Base-by-base conservation (phyloP, 73 alveolate species). In the Paramecium biaurelia region DNA sequence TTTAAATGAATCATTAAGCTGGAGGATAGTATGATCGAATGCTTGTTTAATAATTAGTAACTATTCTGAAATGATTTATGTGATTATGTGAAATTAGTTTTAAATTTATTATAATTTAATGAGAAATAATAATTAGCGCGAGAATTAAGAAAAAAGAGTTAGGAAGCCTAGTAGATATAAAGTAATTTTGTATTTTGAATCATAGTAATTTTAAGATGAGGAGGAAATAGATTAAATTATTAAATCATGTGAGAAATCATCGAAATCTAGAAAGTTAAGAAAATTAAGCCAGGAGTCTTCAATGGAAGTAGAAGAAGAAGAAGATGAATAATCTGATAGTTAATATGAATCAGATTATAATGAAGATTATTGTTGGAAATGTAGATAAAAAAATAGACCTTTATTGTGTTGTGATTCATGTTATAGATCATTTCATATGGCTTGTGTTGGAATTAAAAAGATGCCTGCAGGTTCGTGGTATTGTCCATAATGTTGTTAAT, bases 391-490 rank as follows among this genome's bases (percentile, higher is more conserved):
- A 20, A 82, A 57, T 15, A 95, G 97, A 30, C 92, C 89, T 28
- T 43, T 94, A 11, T 26, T 94, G 37, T 85, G 94, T 56, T 94
- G 97, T 49, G 97, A 94, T 45, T 35, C 74, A 6, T 94, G 97
- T 34, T 94, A 95, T 23, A 92, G 92, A 58, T 89, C 92, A 12
- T 94, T 92, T 82, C 97, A 94, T 85, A 30, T 94, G 41, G 92
- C 87, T 8, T 94, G 97, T 74, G 89, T 76, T 38, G 94, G 94
- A 26, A 35, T 92, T 18, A 92, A 87, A 26, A 85, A 70, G 49
- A 49, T 86, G 85, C 97, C 97, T 3, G 35, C 85, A 10, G 97
- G 90, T 4, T 92, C 70, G 0, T 92, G 95, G 95, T 38, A 70
- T 32, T 92, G 95, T 68, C 92, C 87, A 47, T 86, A 86, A 47